Percentiles rank a stretch among this genome's conserved stretches.
phyloP scores from a whole-genome alignment of 2,329 filamentous ascomycete species.

The Monascus ruber region DNA sequence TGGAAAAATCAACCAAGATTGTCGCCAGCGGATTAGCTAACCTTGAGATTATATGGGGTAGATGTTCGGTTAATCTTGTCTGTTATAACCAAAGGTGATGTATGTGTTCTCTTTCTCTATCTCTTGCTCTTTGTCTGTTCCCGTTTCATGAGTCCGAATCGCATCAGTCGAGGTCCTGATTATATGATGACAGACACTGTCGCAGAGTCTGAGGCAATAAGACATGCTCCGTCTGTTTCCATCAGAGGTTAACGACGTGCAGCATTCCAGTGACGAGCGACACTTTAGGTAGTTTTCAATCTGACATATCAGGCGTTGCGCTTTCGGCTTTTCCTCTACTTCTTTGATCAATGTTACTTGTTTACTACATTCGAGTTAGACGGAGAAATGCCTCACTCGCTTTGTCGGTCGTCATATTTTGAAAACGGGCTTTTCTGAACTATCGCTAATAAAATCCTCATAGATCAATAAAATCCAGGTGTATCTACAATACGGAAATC shows the following conservation, averaged over 20 bases:
- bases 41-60: not conserved
- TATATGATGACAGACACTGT: constrained; percentile 19
- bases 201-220: constrained; percentile 17
- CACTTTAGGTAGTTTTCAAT: constrained; percentile 34
- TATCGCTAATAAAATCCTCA: no score
- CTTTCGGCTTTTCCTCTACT: not conserved
- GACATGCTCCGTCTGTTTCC: constrained; percentile 21
- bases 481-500: not conserved
- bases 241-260: constrained; percentile 20
- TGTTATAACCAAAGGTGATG: not conserved
- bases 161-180: constrained; percentile 6
- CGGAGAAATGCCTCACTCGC: not conserved
- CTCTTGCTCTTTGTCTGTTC: not conserved
- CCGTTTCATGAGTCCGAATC: not conserved
- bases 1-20: not conserved
- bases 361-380: not conserved
- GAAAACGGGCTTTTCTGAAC: not conserved
- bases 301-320: constrained; percentile 15
- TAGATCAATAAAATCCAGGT: not conserved
- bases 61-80: not conserved
- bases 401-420: not conserved
- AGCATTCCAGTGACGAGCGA: constrained; percentile 29
- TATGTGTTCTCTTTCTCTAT: not conserved
- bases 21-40: not conserved
- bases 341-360: not conserved